Conservation (phyloP, 2,329 filamentous ascomycete species). For the Basipetospora sp. region DNA sequence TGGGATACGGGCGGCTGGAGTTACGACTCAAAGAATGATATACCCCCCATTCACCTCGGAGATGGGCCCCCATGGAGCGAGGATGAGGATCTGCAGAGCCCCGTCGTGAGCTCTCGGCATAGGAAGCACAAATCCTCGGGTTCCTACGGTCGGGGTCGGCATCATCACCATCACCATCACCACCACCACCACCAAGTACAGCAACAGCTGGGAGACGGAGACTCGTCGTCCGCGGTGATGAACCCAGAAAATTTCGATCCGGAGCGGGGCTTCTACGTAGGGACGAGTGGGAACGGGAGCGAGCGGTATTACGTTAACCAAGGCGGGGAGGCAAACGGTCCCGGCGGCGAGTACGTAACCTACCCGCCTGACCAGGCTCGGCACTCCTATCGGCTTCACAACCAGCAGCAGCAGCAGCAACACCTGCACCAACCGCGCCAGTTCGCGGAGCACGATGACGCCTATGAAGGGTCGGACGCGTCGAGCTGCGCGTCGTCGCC, state of each 20-base stretch:
- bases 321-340: conserved; percentile 55
- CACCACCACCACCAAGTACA: conserved; percentile 3
- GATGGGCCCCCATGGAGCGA: conserved; percentile 90
- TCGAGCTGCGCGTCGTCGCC: conserved; percentile 47
- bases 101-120: conserved; percentile 71
- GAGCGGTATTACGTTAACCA: conserved; percentile 63
- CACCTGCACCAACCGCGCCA: conserved; percentile 28
- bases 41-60: conserved; percentile 69
- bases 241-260: conserved; percentile 37
- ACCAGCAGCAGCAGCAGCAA: conserved; percentile 26
- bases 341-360: conserved; percentile 66
- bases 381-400: conserved; percentile 29
- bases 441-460: conserved; percentile 32
- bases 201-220: conserved; percentile 31
- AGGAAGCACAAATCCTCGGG: conserved; percentile 68
- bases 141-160: conserved; percentile 26
- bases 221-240: conserved; percentile 27
- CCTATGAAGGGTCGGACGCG: conserved; percentile 31
- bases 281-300: conserved; percentile 53
- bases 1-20: conserved; percentile 40
- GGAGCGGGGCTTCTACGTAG: conserved; percentile 53
- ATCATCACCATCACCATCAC: conserved; percentile 5
- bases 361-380: conserved; percentile 53
- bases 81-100: conserved; percentile 86
- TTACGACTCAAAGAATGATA: conserved; percentile 27